These are phyloP conservation scores for Adansonia grandidieri DNA, from an alignment of 441 rosid species.

Conservation along the genomic window DNA sequence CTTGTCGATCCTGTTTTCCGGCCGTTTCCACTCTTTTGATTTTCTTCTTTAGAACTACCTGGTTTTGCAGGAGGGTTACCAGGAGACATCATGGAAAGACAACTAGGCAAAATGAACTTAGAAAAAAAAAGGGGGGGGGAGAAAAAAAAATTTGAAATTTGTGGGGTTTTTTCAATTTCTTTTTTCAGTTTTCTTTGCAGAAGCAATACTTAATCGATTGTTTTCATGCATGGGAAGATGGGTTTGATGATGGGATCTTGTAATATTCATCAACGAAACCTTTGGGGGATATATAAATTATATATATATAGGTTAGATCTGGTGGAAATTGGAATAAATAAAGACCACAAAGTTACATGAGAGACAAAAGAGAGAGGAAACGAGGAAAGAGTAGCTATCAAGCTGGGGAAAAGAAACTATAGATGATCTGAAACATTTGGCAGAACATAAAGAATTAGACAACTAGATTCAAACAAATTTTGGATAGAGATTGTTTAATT, in stretches of 20 bases:
- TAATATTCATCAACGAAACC: slow-evolving; percentile 53
- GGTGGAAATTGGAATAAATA: slow-evolving; percentile 31
- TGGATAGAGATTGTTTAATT: neutral
- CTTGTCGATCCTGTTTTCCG: slow-evolving; percentile 32
- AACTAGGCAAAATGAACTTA: slow-evolving; percentile 6
- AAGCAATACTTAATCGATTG: slow-evolving; percentile 55
- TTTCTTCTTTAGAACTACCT: slow-evolving; percentile 44
- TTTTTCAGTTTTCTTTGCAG: slow-evolving; percentile 29
- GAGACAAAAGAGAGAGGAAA: slow-evolving; percentile 22
- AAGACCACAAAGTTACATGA: slow-evolving; percentile 19
- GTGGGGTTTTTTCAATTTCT: slow-evolving; percentile 37
- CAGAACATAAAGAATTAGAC: neutral
- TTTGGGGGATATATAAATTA: slow-evolving; percentile 19
- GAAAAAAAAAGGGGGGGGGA: neutral
- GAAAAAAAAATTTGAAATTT: neutral
- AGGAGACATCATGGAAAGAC: slow-evolving; percentile 50
- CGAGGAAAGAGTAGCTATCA: neutral
- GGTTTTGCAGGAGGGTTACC: slow-evolving; percentile 45
- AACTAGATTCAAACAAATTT: neutral
- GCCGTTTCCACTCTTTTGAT: slow-evolving; percentile 36
- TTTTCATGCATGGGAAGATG: slow-evolving; percentile 49
- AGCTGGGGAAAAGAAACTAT: neutral
- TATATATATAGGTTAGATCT: slow-evolving; percentile 26
- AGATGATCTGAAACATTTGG: neutral
- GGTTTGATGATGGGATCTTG: slow-evolving; percentile 41